Evolutionary conservation across 2,329 filamentous ascomycete genomes (phyloP).

Genomic region (Berkeleyomyces basicola): DNA sequence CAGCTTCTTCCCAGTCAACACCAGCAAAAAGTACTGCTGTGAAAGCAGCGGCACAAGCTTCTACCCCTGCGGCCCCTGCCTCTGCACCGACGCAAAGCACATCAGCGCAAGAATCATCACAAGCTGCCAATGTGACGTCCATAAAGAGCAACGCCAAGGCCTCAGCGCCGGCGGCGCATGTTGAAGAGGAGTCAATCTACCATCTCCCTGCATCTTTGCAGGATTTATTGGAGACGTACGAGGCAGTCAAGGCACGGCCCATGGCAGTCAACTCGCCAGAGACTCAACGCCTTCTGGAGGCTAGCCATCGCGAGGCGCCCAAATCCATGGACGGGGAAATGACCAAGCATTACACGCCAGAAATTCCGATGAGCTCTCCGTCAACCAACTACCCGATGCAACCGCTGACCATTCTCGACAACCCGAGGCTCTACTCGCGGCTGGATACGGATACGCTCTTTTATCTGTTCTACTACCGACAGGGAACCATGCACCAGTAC

Average conservation of each 20-base stretch:
- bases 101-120: neutral
- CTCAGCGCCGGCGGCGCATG: slow-evolving; percentile 17
- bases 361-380: slow-evolving; percentile 57
- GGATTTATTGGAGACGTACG: slow-evolving; percentile 82
- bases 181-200: slow-evolving; percentile 68
- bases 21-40: neutral
- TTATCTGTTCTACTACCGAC: slow-evolving; percentile 98
- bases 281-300: slow-evolving; percentile 56
- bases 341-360: slow-evolving; percentile 69
- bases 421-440: slow-evolving; percentile 69
- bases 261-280: slow-evolving; percentile 44
- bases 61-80: neutral
- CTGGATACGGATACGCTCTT: slow-evolving; percentile 95
- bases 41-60: neutral
- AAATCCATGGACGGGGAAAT: slow-evolving; percentile 66
- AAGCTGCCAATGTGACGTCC: slow-evolving; percentile 22
- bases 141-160: slow-evolving; percentile 30
- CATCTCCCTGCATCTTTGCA: slow-evolving; percentile 78
- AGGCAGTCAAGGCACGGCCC: slow-evolving; percentile 58
- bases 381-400: slow-evolving; percentile 82
- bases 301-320: slow-evolving; percentile 57
- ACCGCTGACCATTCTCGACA: slow-evolving; percentile 79
- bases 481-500: slow-evolving; percentile 90
- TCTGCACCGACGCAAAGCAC: neutral
- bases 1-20: slow-evolving; percentile 1